Conservation (phyloP, 2,329 filamentous ascomycete genomes). For the Dactylellina haptotyla region DNA sequence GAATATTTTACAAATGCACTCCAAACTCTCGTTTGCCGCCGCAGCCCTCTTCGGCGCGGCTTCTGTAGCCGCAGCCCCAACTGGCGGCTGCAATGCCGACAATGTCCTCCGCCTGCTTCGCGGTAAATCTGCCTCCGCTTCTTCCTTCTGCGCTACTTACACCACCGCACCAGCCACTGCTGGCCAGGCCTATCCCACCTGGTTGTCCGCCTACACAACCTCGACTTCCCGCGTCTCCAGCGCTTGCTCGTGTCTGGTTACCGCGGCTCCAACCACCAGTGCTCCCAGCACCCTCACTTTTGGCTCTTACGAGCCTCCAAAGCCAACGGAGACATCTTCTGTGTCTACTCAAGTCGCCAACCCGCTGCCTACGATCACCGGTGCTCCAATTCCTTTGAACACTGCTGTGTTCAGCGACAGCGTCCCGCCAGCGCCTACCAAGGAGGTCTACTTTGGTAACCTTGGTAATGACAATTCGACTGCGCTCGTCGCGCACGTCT, state of each 20-base stretch:
- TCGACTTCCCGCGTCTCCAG: slow-evolving; percentile 27
- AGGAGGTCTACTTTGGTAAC: slow-evolving; percentile 29
- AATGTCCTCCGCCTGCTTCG: slow-evolving; percentile 28
- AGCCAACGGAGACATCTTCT: slow-evolving; percentile 10
- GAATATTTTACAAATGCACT: slow-evolving; percentile 14
- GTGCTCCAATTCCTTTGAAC: slow-evolving; percentile 1
- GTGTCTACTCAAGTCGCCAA: neutral
- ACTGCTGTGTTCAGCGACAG: slow-evolving; percentile 23
- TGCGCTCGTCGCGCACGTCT: slow-evolving; percentile 5
- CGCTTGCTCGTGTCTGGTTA: slow-evolving; percentile 23
- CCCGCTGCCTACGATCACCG: slow-evolving; percentile 9
- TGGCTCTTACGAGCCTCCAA: slow-evolving; percentile 12
- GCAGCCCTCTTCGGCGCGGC: slow-evolving; percentile 16
- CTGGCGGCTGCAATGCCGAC: slow-evolving; percentile 7
- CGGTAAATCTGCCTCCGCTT: neutral
- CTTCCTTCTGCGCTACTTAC: slow-evolving; percentile 24
- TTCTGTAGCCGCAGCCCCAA: slow-evolving; percentile 18
- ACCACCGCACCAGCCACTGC: slow-evolving; percentile 17
- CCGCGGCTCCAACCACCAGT: neutral
- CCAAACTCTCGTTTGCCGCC: slow-evolving; percentile 11
- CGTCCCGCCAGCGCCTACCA: slow-evolving; percentile 18
- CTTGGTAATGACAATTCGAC: slow-evolving; percentile 16
- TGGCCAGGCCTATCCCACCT: slow-evolving; percentile 27
- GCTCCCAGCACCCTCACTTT: neutral
- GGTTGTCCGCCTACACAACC: slow-evolving; percentile 12